phyloP scores from a whole-genome alignment of 805 yeast species.

The Komagataella ulmi region DNA sequence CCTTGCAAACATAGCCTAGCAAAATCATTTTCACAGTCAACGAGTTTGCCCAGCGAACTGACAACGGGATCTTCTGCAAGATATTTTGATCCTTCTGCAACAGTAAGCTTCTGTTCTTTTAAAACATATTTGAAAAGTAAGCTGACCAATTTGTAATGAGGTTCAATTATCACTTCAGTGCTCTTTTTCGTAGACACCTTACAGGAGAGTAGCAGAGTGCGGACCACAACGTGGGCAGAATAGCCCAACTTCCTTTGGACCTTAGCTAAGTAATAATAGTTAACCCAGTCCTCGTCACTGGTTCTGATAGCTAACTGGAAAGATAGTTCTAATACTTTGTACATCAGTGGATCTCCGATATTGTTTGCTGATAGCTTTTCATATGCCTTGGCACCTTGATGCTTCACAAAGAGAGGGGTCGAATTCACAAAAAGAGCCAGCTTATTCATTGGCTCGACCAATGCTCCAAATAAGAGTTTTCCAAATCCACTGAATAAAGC shows the following conservation, averaged over 20 bases:
- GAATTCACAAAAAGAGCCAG: conserved; percentile 34
- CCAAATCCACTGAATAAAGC: conserved; percentile 35
- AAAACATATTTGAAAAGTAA: conserved; percentile 42
- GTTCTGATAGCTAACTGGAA: conserved; percentile 32
- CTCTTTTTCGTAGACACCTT: conserved; percentile 22
- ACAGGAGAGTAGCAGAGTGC: conserved; percentile 31
- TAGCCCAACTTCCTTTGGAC: conserved; percentile 35
- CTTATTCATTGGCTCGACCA: conserved; percentile 51
- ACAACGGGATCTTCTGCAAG: conserved; percentile 25
- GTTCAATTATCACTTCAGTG: conserved; percentile 56
- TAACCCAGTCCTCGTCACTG: conserved; percentile 44
- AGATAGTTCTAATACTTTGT: conserved; percentile 24
- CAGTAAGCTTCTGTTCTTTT: conserved; percentile 15
- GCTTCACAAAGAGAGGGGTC: conserved; percentile 20
- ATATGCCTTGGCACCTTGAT: conserved; percentile 10
- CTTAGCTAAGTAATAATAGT: conserved; percentile 44
- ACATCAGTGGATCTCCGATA: conserved; percentile 15
- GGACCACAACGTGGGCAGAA: conserved; percentile 18
- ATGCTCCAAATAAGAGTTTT: conserved; percentile 43
- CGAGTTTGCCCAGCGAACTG: conserved; percentile 4
- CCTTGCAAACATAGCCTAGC: conserved; percentile 27
- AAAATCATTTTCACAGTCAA: conserved; percentile 13
- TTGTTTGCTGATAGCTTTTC: conserved; percentile 7
- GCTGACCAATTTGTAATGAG: conserved; percentile 57
- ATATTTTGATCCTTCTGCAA: conserved; percentile 22